Evolutionary conservation across 192 early-diverging fungal species (phyloP), one percentile per base, ranked within the genome.

Genomic region (Hyaloraphidium curvatum): DNA sequence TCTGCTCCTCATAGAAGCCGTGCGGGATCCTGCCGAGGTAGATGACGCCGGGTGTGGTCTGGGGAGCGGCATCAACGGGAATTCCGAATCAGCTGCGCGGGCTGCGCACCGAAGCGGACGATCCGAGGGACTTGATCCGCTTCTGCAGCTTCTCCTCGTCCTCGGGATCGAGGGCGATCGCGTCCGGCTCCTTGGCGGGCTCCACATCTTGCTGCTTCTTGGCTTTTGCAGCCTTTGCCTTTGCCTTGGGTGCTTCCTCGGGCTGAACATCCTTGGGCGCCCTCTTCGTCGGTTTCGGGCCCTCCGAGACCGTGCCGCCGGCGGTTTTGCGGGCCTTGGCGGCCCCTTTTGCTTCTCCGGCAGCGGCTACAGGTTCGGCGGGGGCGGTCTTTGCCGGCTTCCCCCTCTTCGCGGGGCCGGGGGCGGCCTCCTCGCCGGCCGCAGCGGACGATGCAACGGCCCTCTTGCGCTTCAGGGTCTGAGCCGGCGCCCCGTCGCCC

Each of bases 1-100:
- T 94, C 61, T 91, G 78, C 26, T 82, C 66, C 63, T 97, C 94
- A 66, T 91, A 88, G 66, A 97, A 97, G 16, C 89, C 89, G 53
- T 94, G 86, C 2, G 94, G 94, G 50, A 97, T 84, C 33, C 84
- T 81, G 43, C 87, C 85, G 51, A 97, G 62, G 63, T 89, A 95
- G 14, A 94, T 62, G 7, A 87, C 83, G 31, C 89, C 89, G 21
- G 74, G 67, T 30, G 39, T 51, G 51, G 51, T 28, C 17, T 14
- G 7, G 43, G 19, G 7, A 25, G 43, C 14, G 23, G 43, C 5
- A 25, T 7, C 22, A 50, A 27, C 28, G 28, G 5, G 28, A 3
- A 25, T 2, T 25, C 27, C n/a, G 27, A 51, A 30, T 51, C 30
- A 30, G n/a, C 30, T 51, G 1, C 27, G 19, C 2, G 17, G 17